Conservation (phyloP, 1,284 basidiomycete genomes). For the Apiotrichum sp. region DNA sequence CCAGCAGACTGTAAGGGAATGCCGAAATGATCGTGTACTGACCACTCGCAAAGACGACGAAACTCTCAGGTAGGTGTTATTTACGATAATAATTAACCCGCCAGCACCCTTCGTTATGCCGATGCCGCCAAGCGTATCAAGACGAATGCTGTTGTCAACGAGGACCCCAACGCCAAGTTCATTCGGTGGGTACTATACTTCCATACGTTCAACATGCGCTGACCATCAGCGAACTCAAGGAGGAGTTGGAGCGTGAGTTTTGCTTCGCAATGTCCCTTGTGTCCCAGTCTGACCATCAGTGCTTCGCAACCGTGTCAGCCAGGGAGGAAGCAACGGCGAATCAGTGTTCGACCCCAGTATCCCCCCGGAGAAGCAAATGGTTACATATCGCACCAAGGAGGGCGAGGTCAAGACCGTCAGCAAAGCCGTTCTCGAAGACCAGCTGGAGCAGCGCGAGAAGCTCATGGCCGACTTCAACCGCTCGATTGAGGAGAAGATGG, state of each 20-base stretch:
- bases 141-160: slow-evolving; percentile 98
- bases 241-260: slow-evolving; percentile 79
- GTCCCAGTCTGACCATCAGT: slow-evolving; percentile 15
- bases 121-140: slow-evolving; percentile 99
- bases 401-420: slow-evolving; percentile 92
- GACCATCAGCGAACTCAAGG: slow-evolving; percentile 89
- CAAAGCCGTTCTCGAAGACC: slow-evolving; percentile 93
- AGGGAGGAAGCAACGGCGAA: slow-evolving; percentile 59
- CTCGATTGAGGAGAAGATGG: slow-evolving; percentile 95
- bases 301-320: slow-evolving; percentile 32
- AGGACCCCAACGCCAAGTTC: slow-evolving; percentile 97
- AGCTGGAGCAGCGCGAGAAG: slow-evolving; percentile 93
- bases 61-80: slow-evolving; percentile 60
- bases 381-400: slow-evolving; percentile 87
- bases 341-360: slow-evolving; percentile 78
- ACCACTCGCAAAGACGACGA: slow-evolving; percentile 63
- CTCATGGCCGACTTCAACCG: slow-evolving; percentile 93
- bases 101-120: slow-evolving; percentile 65
- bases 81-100: not conserved
- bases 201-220: slow-evolving; percentile 46
- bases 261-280: not conserved
- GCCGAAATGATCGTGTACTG: not conserved
- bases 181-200: slow-evolving; percentile 50
- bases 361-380: slow-evolving; percentile 90
- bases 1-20: slow-evolving; percentile 64